phyloP scores from a whole-genome alignment of 345 rosid genomes.

The Euphorbia tirucalli region DNA sequence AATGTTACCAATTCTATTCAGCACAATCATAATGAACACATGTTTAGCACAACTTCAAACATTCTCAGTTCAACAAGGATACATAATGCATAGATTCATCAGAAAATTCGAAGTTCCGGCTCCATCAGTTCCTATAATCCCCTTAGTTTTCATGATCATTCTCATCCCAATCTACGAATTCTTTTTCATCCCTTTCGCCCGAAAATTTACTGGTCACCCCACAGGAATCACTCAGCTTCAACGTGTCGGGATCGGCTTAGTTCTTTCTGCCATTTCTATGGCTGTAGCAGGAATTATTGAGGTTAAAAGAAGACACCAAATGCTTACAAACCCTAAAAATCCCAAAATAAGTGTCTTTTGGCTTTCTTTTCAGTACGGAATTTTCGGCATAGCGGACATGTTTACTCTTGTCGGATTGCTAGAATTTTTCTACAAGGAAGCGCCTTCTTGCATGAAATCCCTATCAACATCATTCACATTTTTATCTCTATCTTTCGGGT shows the following conservation, averaged over 20 bases:
- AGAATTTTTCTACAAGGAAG: slow-evolving; percentile 37
- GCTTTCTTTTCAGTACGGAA: slow-evolving; percentile 29
- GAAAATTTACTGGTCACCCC: slow-evolving; percentile 24
- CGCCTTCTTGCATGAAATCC: slow-evolving; percentile 34
- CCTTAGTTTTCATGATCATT: slow-evolving; percentile 16
- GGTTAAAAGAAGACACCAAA: slow-evolving; percentile 17
- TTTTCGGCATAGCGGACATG: slow-evolving; percentile 37
- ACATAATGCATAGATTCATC: slow-evolving; percentile 4
- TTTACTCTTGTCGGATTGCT: slow-evolving; percentile 32
- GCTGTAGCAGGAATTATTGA: slow-evolving; percentile 24
- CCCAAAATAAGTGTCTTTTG: slow-evolving; percentile 20
- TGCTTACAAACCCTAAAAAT: background rate
- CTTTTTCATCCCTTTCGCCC: slow-evolving; percentile 20
- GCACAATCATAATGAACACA: slow-evolving; percentile 29
- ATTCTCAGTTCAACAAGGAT: slow-evolving; percentile 24
- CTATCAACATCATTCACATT: slow-evolving; percentile 29
- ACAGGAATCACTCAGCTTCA: slow-evolving; percentile 34
- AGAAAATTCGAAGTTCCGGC: slow-evolving; percentile 16
- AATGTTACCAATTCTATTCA: slow-evolving; percentile 39
- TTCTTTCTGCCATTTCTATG: slow-evolving; percentile 26
- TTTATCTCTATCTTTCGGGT: slow-evolving; percentile 25
- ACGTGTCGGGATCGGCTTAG: slow-evolving; percentile 25
- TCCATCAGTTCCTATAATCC: slow-evolving; percentile 20
- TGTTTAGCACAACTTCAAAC: slow-evolving; percentile 29
- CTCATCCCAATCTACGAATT: slow-evolving; percentile 27